Conservation (phyloP, 2,329 filamentous ascomycete species). For the Scedosporium apiospermum region DNA sequence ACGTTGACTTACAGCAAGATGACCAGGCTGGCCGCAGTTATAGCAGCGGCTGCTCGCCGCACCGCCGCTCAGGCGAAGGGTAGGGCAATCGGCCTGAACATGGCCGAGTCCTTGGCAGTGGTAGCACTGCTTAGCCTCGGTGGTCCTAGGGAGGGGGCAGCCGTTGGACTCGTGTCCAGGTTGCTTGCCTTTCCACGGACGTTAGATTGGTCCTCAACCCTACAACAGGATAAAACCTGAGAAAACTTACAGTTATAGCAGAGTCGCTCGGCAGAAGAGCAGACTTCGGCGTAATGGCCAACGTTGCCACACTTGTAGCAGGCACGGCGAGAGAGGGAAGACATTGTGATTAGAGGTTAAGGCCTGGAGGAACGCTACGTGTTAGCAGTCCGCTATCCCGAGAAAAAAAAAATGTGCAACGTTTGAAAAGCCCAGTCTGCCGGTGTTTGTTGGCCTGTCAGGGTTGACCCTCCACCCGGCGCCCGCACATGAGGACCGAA, state of each 20-base stretch:
- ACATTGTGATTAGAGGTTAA: conserved; percentile 44
- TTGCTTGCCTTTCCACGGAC: conserved; percentile 56
- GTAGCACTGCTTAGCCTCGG: conserved; percentile 99
- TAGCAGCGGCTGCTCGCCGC: conserved; percentile 85
- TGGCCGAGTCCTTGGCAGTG: conserved; percentile 98
- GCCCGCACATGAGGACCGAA: too few species aligned
- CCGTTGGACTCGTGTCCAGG: conserved; percentile 95
- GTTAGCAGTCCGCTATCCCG: not conserved
- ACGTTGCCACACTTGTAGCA: conserved; percentile 81
- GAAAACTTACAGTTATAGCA: conserved; percentile 93
- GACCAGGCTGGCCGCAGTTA: conserved; percentile 86
- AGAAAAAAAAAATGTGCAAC: not conserved
- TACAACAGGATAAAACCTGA: not conserved
- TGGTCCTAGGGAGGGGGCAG: conserved; percentile 92
- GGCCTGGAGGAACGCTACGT: not conserved
- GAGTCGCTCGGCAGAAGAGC: conserved; percentile 93
- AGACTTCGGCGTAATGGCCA: conserved; percentile 78
- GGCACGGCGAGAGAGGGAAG: conserved; percentile 70
- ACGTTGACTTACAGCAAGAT: conserved; percentile 64
- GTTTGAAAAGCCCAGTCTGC: not conserved
- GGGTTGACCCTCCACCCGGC: too few species aligned
- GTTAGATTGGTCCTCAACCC: conserved; percentile 12
- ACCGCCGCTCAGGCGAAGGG: conserved; percentile 79
- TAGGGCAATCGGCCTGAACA: conserved; percentile 98
- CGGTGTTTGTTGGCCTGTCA: not conserved